Base-by-base conservation (phyloP, 768 basidiomycete genomes). In the Mycena vitilis region DNA sequence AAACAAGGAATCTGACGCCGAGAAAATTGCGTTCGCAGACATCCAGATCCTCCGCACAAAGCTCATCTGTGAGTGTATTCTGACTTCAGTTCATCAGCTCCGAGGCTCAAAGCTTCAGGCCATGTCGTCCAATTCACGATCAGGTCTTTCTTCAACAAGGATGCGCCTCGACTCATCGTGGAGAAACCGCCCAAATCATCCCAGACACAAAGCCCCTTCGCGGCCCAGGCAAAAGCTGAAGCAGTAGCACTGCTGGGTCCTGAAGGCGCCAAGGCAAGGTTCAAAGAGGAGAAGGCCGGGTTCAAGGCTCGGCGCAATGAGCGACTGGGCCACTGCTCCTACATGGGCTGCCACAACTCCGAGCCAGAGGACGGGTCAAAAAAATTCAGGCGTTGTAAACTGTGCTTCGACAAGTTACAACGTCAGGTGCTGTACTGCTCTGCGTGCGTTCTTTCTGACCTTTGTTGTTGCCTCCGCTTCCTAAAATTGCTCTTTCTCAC, bases 341-440 rank as follows among this genome's bases (percentile, higher is more conserved):
- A 64, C 37, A 2, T 63, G 6, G 60, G 64, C 20, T 71, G 71
- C 30, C 2, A 5, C 6, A 54, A 68, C 2, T 25, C 5, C 15
- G 58, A 65, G 18, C 16, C 63, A 1, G 4, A 37, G 3, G 63
- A 67, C 20, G 63, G 38, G 12, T 65, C 63, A 9, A 56, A 30
- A 1, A 69, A 58, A 40, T 68, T 63, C 52, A 37, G 16, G 38
- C 63, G 63, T 5, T 72, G 71, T 22, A 49, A 59, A 40, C 9
- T 11, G 30, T 72, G 71, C 37, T 65, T 57, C 42, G 63, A 66
- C 1, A 48, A 40, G 16, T 60, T 72, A 49, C 16, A 66, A 30
- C 68, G 71, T 11, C 55, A 65, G 49, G 63, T 69, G 6, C 37
- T 62, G 16, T 53, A 72, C 53, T 72, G 67, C 25, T 72, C 71